These are phyloP conservation scores for Pyrus hybrid DNA, from an alignment of 331 rosid genomes.

Conservation along the genomic window DNA sequence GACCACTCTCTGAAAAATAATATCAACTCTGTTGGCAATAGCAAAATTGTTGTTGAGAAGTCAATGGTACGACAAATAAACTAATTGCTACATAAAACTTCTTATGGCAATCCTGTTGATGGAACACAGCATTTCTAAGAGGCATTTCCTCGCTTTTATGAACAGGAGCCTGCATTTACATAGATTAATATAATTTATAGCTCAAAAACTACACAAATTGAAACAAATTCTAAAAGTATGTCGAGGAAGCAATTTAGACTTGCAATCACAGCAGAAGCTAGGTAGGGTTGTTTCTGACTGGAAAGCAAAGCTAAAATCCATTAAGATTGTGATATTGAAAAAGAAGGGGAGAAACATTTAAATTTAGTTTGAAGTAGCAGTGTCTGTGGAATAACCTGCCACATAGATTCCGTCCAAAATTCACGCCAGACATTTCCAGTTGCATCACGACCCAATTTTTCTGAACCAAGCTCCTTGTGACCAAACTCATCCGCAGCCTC, in stretches of 20 bases:
- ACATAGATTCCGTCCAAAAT: conserved; percentile 83
- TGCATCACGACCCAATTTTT: conserved; percentile 91
- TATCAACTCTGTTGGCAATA: too few relatives aligned
- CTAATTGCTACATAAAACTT: background rate
- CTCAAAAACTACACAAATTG: background rate
- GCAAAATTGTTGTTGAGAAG: too few relatives aligned
- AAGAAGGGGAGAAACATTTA: background rate
- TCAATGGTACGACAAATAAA: too few relatives aligned
- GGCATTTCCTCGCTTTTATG: background rate
- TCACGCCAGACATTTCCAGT: conserved; percentile 87
- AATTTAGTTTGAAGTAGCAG: background rate
- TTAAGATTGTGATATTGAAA: background rate
- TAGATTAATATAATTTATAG: background rate
- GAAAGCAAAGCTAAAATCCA: background rate
- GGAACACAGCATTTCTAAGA: background rate
- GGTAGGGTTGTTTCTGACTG: background rate
- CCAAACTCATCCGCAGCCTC: conserved; percentile 94
- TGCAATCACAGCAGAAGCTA: background rate
- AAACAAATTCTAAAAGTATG: background rate
- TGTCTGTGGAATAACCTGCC: conserved; percentile 45
- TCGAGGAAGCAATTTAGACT: background rate
- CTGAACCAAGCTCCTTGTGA: conserved; percentile 94
- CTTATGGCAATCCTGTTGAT: background rate
- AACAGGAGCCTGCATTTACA: background rate
- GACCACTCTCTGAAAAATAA: background rate